Conservation (phyloP, 192 early-diverging fungal genomes). For the Cetraspora pellucida region DNA sequence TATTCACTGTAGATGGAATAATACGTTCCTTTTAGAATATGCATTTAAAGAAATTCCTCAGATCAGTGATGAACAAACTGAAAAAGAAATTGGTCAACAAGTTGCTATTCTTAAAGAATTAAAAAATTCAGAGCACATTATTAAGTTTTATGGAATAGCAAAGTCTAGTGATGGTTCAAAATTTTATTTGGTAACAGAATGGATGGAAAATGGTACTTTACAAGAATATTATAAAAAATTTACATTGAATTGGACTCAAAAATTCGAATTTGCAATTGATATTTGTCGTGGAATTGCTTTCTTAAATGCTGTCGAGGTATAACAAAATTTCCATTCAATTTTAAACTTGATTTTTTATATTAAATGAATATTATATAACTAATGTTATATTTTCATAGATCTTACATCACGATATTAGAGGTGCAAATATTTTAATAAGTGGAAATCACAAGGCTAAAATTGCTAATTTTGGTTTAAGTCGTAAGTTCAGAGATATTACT, state of each 20-base stretch:
- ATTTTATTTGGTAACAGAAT: slow-evolving; percentile 45
- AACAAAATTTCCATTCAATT: background rate
- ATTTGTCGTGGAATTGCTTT: slow-evolving; percentile 43
- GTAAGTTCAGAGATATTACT: slow-evolving; percentile 6
- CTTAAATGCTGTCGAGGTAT: slow-evolving; percentile 33
- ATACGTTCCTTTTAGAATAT: too few species aligned
- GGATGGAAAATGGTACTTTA: slow-evolving; percentile 41
- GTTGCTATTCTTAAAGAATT: slow-evolving; percentile 25
- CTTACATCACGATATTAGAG: slow-evolving; percentile 28
- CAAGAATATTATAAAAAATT: slow-evolving; percentile 41
- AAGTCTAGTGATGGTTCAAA: slow-evolving; percentile 27
- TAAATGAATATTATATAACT: background rate
- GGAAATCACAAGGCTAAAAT: slow-evolving; percentile 2
- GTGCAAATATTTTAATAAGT: slow-evolving; percentile 9
- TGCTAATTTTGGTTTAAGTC: slow-evolving; percentile 14
- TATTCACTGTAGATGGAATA: too few species aligned
- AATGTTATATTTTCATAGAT: background rate
- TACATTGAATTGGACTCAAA: slow-evolving; percentile 13
- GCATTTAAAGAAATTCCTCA: too few species aligned
- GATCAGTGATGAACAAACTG: too few species aligned
- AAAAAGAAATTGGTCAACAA: slow-evolving; percentile 7
- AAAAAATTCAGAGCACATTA: slow-evolving; percentile 20
- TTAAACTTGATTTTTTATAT: background rate
- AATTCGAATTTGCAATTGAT: slow-evolving; percentile 43
- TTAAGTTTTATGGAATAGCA: slow-evolving; percentile 14